Evolutionary conservation across 1,284 basidiomycete genomes (phyloP).

Genomic region (Cutaneotrichosporon cutaneum): DNA sequence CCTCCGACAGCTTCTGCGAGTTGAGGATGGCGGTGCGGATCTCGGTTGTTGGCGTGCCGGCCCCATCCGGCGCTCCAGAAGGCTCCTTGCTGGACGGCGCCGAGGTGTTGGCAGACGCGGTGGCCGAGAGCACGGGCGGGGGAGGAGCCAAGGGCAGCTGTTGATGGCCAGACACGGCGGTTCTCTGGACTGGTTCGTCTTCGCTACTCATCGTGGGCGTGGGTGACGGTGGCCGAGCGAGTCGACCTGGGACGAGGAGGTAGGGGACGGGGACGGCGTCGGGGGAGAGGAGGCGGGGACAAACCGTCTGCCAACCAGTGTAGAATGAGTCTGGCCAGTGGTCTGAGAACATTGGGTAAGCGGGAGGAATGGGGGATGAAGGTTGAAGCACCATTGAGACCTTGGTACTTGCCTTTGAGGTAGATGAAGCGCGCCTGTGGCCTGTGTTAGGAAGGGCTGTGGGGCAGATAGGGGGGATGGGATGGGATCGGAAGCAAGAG

Average conservation of each 20-base stretch:
- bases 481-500: conserved; percentile 3
- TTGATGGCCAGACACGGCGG: not conserved
- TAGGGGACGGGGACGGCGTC: conserved; percentile 14
- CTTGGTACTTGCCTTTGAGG: conserved; percentile 18
- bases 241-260: conserved; percentile 11
- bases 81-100: not conserved
- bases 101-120: not conserved
- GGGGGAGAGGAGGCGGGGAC: conserved; percentile 20
- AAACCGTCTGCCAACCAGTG: conserved; percentile 22
- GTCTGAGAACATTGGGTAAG: conserved; percentile 12
- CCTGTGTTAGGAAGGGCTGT: not conserved
- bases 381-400: conserved; percentile 6
- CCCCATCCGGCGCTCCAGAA: not conserved
- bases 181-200: conserved; percentile 19
- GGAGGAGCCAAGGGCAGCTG: conserved; percentile 1
- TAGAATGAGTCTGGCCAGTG: conserved; percentile 5
- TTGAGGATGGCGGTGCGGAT: conserved; percentile 1
- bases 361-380: conserved; percentile 3
- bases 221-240: conserved; percentile 19
- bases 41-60: not conserved
- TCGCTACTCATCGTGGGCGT: conserved; percentile 28
- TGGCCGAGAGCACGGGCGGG: not conserved
- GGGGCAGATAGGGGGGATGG: conserved; percentile 1
- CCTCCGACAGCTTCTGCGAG: conserved; percentile 9
- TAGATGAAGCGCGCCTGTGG: not conserved